Conservation (phyloP, 108 stramenopile species). For the Pseudonitzschia multistriata region DNA sequence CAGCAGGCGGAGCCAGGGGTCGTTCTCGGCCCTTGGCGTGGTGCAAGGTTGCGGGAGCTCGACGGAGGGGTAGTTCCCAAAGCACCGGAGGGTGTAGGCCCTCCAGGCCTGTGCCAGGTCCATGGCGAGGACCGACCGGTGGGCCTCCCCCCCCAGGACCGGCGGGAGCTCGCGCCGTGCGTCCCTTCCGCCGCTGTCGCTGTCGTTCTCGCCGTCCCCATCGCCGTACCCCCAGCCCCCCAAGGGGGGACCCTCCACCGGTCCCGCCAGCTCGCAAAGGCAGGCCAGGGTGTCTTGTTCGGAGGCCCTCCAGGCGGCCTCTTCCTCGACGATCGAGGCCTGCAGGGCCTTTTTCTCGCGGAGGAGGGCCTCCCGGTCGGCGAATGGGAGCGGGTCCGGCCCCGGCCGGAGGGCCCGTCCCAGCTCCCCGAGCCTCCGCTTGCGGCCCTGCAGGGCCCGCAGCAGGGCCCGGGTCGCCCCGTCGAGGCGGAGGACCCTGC, state of each 20-base stretch:
- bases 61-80: conserved; percentile 1
- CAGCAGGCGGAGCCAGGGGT: conserved; percentile 17
- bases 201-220: neutral
- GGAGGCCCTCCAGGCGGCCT: neutral
- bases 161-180: too few relatives aligned
- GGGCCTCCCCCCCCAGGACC: neutral
- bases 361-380: neutral
- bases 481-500: conserved; percentile 1
- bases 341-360: conserved; percentile 2
- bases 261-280: conserved; percentile 8
- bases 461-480: neutral
- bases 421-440: neutral
- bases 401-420: too few relatives aligned
- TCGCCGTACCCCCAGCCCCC: neutral
- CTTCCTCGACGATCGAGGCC: neutral
- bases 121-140: neutral
- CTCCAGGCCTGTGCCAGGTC: conserved; percentile 14
- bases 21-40: too few relatives aligned
- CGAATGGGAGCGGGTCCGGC: too few relatives aligned
- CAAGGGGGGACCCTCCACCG: neutral
- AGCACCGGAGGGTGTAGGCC: neutral
- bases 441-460: neutral
- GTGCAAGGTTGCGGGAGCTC: too few relatives aligned
- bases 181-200: neutral
- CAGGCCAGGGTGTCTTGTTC: neutral